phyloP scores from a whole-genome alignment of 345 rosid species.

The Gossypium herbaceum region DNA sequence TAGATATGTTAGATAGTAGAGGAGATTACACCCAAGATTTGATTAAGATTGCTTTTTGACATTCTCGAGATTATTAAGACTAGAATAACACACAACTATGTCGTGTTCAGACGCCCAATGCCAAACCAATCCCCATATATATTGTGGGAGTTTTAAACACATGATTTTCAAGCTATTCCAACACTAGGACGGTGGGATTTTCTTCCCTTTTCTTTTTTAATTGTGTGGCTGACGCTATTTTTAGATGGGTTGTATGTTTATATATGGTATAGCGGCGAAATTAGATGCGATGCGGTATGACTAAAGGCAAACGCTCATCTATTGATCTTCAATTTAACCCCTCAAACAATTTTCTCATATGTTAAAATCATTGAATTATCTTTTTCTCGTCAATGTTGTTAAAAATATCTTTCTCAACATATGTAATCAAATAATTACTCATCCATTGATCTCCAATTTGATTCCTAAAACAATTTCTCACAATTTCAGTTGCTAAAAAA shows the following conservation, averaged over 20 bases:
- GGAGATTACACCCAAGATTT: constrained; percentile 15
- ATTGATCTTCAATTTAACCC: too few relatives aligned
- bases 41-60: constrained; percentile 9
- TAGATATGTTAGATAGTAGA: neutral
- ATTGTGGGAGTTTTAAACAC: neutral
- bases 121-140: too few relatives aligned
- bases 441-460: too few relatives aligned
- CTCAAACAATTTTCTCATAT: too few relatives aligned
- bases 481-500: too few relatives aligned
- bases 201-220: neutral
- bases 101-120: too few relatives aligned
- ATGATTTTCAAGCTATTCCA: neutral
- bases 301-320: too few relatives aligned
- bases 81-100: neutral
- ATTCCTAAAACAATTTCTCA: too few relatives aligned
- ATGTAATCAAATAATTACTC: too few relatives aligned
- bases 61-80: neutral
- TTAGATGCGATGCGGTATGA: rapidly evolving
- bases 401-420: too few relatives aligned
- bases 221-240: neutral
- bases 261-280: rapidly evolving
- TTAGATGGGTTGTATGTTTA: rapidly evolving
- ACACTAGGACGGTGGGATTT: neutral
- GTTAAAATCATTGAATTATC: too few relatives aligned
- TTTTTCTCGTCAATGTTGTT: too few relatives aligned